Evolutionary conservation across 352 stramenopile species (phyloP), one percentile per base, ranked within the genome.

Genomic region (Sclerospora graminicola): DNA sequence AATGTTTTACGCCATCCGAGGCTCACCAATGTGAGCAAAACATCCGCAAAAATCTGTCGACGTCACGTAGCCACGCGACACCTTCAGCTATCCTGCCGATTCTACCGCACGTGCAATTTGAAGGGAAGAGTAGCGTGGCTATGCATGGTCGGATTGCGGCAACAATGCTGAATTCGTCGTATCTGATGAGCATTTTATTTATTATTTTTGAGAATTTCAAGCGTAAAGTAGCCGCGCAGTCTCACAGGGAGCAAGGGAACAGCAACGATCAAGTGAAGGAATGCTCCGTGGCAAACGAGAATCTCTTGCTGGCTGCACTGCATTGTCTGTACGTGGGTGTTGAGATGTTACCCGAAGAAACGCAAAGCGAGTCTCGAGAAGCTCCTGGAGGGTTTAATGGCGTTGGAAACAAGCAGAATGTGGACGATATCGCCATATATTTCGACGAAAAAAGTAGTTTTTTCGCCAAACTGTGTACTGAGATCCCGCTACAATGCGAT

Each of bases 1-100:
- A 90, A 50, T 81, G 66, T 32, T 90, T 87, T 42, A 85, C 71
- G 15, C 73, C 73, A 1, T 78, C 71, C 0, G 79, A 90, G 38
- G 56, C 71, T 1, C 75, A 90, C 34, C 57, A 79, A 23, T 83
- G 68, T 21, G 79, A 90, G 28, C 75, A 88, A 41, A 88, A 90
- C 32, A 51, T 84, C 5, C 69, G 61, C 27, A 81, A 79, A 32
- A 54, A 66, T 20, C 15, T 63, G 30, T 15, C 19, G 34, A 63
- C 54, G 18, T 23, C 33, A 14, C 32, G 27, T 50, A 39, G 52
- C 15, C 26, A 48, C 37, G 34, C 23, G 9, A 45, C 21, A 14
- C 10, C 38, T 14, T 53, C 48, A 19, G 36, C 55, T 26, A 43
- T 57, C 0, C 32, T 76, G 27, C 64, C 67, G 14, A 51, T 74